Conservation (phyloP, 2,329 filamentous ascomycete genomes). For the Aureobasidium sp. region DNA sequence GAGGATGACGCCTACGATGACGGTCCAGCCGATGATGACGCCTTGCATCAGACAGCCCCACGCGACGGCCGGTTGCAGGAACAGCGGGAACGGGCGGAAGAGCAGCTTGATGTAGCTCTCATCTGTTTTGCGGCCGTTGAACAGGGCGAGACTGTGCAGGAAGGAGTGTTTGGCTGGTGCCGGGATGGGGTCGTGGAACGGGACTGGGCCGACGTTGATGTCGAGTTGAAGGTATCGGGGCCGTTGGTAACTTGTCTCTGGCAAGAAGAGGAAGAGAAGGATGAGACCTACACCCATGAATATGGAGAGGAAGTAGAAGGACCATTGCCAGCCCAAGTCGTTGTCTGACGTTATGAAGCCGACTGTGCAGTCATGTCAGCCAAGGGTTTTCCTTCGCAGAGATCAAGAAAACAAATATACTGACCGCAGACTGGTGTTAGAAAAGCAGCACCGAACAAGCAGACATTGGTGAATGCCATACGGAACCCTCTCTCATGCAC, state of each 20-base stretch:
- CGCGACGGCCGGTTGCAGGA: constrained; percentile 76
- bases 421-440: constrained; percentile 66
- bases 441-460: constrained; percentile 65
- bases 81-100: constrained; percentile 70
- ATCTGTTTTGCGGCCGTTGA: constrained; percentile 76
- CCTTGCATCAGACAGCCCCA: constrained; percentile 81
- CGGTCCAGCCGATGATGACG: constrained; percentile 88
- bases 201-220: background rate
- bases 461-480: constrained; percentile 73
- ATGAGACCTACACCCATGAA: constrained; percentile 67
- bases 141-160: constrained; percentile 49
- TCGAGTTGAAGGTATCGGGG: constrained; percentile 56
- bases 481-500: constrained; percentile 75
- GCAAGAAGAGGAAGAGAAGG: constrained; percentile 68
- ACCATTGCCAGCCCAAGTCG: constrained; percentile 72
- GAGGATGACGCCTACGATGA: constrained; percentile 79
- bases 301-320: constrained; percentile 81
- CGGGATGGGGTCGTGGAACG: background rate
- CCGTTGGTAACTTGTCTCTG: constrained; percentile 73
- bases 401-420: background rate
- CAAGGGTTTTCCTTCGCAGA: background rate
- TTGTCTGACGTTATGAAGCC: constrained; percentile 67
- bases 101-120: constrained; percentile 62
- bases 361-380: constrained; percentile 36
- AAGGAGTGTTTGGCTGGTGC: constrained; percentile 22